Evolutionary conservation across 306 rosid genomes (phyloP).

Genomic region (Sphenostylis stenocarpa): DNA sequence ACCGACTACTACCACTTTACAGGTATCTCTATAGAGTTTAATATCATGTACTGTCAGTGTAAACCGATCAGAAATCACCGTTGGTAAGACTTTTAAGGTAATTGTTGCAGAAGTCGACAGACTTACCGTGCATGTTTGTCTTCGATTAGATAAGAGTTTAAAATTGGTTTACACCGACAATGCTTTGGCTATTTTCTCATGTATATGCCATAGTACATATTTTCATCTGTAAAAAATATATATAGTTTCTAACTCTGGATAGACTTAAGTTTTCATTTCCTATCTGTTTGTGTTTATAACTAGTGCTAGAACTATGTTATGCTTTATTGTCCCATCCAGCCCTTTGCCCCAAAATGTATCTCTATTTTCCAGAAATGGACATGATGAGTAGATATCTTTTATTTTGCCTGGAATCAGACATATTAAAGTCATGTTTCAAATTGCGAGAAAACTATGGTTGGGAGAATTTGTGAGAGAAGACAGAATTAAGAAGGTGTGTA

Average conservation of each 20-base stretch:
- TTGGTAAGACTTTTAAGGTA: neutral
- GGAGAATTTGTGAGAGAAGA: neutral
- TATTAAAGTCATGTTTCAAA: constrained; percentile 24
- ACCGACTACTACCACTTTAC: constrained; percentile 93
- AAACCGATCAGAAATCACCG: neutral
- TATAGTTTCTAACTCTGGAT: constrained; percentile 2
- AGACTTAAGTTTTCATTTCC: neutral
- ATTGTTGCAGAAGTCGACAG: no score
- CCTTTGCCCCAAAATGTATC: constrained; percentile 2
- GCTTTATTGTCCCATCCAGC: constrained; percentile 11
- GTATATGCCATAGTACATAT: neutral
- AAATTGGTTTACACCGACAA: no score
- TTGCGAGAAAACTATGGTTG: constrained; percentile 5
- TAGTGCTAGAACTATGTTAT: constrained; percentile 2
- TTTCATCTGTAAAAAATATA: neutral
- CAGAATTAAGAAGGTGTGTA: neutral
- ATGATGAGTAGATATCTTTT: constrained; percentile 11
- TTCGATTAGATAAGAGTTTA: no score
- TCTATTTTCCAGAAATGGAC: constrained; percentile 17
- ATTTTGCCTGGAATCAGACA: neutral
- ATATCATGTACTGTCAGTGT: neutral
- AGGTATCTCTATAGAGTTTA: constrained; percentile 52
- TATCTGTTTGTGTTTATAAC: neutral
- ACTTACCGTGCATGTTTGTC: no score
- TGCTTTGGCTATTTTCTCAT: no score